phyloP scores from a whole-genome alignment of 2,329 filamentous ascomycete genomes.

The Xylariomycetidae sp. region DNA sequence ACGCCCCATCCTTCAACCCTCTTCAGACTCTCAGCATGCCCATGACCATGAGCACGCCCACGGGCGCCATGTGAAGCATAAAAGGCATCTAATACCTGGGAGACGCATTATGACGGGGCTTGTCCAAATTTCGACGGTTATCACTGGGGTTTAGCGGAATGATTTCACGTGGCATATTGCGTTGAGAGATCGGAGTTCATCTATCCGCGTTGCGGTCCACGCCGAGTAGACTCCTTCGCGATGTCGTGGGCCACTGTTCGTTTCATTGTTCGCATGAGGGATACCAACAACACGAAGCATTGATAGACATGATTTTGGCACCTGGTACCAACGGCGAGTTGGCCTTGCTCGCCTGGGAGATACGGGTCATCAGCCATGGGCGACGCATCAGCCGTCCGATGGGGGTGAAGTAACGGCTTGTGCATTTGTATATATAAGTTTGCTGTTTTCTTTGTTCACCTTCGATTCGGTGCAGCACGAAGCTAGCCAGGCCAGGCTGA shows the following conservation, averaged over 20 bases:
- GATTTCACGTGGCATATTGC: conserved; percentile 15
- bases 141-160: conserved; percentile 16
- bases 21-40: conserved; percentile 59
- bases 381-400: neutral
- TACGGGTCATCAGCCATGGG: conserved; percentile 2
- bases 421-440: conserved; percentile 25
- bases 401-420: conserved; percentile 8
- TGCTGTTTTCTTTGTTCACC: conserved; percentile 13
- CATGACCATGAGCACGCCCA: conserved; percentile 55
- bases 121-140: conserved; percentile 15
- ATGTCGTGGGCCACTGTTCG: conserved; percentile 13
- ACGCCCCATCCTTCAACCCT: conserved; percentile 44
- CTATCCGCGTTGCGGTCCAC: conserved; percentile 11
- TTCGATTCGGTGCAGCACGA: conserved; percentile 9
- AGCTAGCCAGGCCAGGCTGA: conserved; percentile 3
- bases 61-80: conserved; percentile 31
- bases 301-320: conserved; percentile 19
- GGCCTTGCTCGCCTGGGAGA: conserved; percentile 1
- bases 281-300: conserved; percentile 23
- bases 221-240: conserved; percentile 8
- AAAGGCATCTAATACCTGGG: conserved; percentile 11
- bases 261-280: conserved; percentile 18
- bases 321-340: conserved; percentile 1
- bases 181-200: conserved; percentile 10
- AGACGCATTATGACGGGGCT: conserved; percentile 15